These are phyloP conservation scores for Cladophialophora carrionii DNA, from an alignment of 2,329 filamentous ascomycete genomes.

Conservation along the genomic window DNA sequence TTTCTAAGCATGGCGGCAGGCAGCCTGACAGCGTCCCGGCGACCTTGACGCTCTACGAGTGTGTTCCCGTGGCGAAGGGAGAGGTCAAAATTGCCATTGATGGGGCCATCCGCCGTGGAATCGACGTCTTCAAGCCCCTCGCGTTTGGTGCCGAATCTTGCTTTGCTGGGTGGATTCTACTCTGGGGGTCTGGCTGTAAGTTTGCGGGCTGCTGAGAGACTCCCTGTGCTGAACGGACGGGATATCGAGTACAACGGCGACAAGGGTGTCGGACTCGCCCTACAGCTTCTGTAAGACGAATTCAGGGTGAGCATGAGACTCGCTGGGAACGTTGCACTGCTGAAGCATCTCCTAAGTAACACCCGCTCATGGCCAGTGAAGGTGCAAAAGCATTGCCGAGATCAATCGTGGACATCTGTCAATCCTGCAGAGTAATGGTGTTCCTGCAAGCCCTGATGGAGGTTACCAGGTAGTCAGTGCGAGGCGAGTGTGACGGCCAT, in stretches of 20 bases:
- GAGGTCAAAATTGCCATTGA: conserved; percentile 42
- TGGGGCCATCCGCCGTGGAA: conserved; percentile 44
- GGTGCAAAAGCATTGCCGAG: conserved; percentile 40
- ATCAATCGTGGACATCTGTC: conserved; percentile 42
- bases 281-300: conserved; percentile 24
- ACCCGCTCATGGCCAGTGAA: background rate
- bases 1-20: conserved; percentile 36
- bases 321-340: conserved; percentile 36
- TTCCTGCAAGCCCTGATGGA: conserved; percentile 40
- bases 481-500: background rate
- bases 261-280: conserved; percentile 22
- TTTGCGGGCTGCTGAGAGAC: conserved; percentile 7
- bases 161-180: conserved; percentile 43
- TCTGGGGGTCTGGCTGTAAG: conserved; percentile 44
- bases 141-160: conserved; percentile 44
- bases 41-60: conserved; percentile 34
- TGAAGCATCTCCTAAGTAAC: background rate
- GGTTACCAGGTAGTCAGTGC: background rate
- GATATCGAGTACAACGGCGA: conserved; percentile 19
- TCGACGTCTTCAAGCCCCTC: conserved; percentile 46
- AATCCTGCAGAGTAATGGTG: conserved; percentile 40
- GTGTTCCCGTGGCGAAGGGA: conserved; percentile 36
- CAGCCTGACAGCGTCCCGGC: conserved; percentile 36
- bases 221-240: background rate
- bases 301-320: conserved; percentile 26